A percentile compares a stretch with the other conserved stretches of the same genome.
phyloP scores from a whole-genome alignment of 177 flowering plant species.

The Vitis hybrid region DNA sequence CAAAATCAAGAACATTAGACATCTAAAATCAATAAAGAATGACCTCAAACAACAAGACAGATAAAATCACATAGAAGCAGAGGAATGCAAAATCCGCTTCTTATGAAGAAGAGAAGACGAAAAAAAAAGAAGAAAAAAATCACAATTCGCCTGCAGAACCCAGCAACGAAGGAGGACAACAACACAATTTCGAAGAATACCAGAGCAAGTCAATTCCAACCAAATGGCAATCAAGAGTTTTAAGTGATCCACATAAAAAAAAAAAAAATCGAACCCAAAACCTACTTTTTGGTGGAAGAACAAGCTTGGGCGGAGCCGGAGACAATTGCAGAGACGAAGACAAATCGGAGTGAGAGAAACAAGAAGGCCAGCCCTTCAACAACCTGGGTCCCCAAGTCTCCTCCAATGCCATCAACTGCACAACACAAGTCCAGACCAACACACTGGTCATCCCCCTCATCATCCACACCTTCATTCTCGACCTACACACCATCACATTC shows the following conservation, averaged over 20 bases:
- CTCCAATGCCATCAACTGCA: constrained; percentile 45
- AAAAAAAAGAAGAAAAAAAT: too few species aligned
- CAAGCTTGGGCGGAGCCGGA: constrained; percentile 15
- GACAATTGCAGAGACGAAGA: constrained; percentile 7
- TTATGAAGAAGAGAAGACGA: too few species aligned
- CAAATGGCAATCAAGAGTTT: neutral
- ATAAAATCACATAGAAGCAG: too few species aligned
- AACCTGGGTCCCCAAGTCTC: constrained; percentile 45
- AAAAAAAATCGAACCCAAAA: neutral
- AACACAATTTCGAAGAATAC: too few species aligned
- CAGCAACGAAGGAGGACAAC: too few species aligned
- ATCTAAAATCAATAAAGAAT: too few species aligned
- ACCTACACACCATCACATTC: constrained; percentile 20
- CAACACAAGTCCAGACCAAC: constrained; percentile 49
- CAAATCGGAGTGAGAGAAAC: constrained; percentile 21
- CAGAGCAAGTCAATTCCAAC: neutral
- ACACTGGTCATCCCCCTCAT: constrained; percentile 36
- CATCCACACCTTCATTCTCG: constrained; percentile 43
- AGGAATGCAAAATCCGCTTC: too few species aligned
- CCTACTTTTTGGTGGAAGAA: constrained; percentile 49
- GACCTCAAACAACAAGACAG: too few species aligned
- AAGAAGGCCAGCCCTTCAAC: constrained; percentile 48
- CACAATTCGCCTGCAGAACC: too few species aligned
- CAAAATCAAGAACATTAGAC: too few species aligned
- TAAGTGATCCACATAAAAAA: too few species aligned